Conservation (phyloP, 2,329 filamentous ascomycete genomes). For the Xylariomycetidae sp. region DNA sequence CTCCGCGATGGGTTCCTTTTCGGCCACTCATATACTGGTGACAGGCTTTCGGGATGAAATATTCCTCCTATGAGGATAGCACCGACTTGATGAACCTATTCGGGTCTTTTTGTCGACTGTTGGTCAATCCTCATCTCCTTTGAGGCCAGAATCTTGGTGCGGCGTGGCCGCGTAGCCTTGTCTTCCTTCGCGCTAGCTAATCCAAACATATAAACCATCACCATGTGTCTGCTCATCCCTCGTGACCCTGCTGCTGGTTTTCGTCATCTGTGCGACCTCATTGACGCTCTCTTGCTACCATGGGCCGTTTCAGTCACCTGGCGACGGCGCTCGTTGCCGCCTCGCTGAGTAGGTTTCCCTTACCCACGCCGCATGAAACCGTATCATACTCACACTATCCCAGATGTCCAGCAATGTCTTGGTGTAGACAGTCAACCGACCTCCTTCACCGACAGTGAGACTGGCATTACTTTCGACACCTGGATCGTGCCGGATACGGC, state of each 20-base stretch:
- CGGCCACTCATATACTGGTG: slow-evolving; percentile 1
- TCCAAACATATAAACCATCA: too few relatives aligned
- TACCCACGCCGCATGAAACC: neutral
- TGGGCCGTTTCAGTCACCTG: slow-evolving; percentile 18
- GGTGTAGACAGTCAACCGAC: slow-evolving; percentile 19
- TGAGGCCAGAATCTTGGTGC: too few relatives aligned
- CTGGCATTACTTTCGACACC: slow-evolving; percentile 48
- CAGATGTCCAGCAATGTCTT: slow-evolving; percentile 19
- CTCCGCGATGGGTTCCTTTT: slow-evolving; percentile 5
- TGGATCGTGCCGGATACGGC: slow-evolving; percentile 33
- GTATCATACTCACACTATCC: slow-evolving; percentile 14
- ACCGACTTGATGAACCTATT: slow-evolving; percentile 1
- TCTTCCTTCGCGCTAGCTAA: too few relatives aligned
- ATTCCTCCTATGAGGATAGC: slow-evolving; percentile 13
- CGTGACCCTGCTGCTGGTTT: slow-evolving; percentile 2
- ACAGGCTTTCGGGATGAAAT: slow-evolving; percentile 4
- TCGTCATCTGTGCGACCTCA: neutral
- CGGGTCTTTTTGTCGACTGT: too few relatives aligned
- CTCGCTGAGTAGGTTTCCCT: slow-evolving; percentile 12
- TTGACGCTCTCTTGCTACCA: slow-evolving; percentile 8
- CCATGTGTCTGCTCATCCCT: neutral
- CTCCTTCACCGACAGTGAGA: slow-evolving; percentile 39
- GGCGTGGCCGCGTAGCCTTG: too few relatives aligned
- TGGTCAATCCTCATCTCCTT: too few relatives aligned
- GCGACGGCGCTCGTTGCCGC: slow-evolving; percentile 19